Evolutionary conservation across 139 green algal species (phyloP), one percentile per base, ranked within the genome.

Genomic region (Eudorina sp.): DNA sequence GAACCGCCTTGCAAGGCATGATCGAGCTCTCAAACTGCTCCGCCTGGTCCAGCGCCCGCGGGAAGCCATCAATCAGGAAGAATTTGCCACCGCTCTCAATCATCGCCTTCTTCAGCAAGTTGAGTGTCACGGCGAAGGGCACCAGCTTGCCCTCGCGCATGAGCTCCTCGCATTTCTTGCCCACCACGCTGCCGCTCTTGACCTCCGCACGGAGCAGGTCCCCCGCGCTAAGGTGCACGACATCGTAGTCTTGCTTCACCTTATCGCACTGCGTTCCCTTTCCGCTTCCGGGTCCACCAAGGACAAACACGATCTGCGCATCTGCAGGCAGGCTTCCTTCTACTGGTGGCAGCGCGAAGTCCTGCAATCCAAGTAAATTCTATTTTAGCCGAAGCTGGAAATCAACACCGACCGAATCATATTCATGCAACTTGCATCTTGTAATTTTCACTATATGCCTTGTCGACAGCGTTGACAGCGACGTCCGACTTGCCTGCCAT

Each of bases 21-120:
- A 96, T 94, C 74, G 76, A 64, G 14, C 31, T 43, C 88, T 97
- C 95, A 91, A 98, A 98, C 43, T 69, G 55, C 23, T 92, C 86
- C 0, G 94, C 94, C 89, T 99, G 97, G 74, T 98, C 95, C 58
- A 97, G 73, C 6, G 96, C 96, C 14, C 97, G 93, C 9, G 97
- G 96, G 94, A 99, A 99, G 81, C 97, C 97, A 84, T 99, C 97
- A 79, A 99, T 96, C 27, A 99, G 93, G 90, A 98, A 98, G 72
- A 92, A 92, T 53, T 90, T 90, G 77, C 58, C 90, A 21, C 91
- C 90, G 60, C 86, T 93, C 36, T 83, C 66, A 21, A 95, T 85
- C 94, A 98, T 98, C 11, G 94, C 94, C 1, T 92, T 92, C 84
- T 94, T 94, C 40, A 98, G 90, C 86, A 98, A 90, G 5, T 82